These are phyloP conservation scores for Botryotinia narcissicola DNA, from an alignment of 2,329 filamentous ascomycete genomes.

Conservation along the genomic window DNA sequence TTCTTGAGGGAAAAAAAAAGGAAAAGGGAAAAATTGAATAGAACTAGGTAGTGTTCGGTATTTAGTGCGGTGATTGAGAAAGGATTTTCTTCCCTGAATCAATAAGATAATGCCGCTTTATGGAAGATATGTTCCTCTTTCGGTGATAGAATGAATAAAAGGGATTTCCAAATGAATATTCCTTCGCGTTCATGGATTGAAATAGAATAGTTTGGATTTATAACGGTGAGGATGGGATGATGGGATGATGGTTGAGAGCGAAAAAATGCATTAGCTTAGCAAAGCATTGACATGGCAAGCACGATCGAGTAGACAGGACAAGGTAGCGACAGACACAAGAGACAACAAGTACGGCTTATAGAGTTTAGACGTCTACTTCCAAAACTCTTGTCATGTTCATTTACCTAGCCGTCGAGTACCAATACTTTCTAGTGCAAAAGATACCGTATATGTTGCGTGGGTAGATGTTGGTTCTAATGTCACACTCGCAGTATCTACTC, in stretches of 20 bases:
- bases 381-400: background rate
- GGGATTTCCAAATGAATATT: background rate
- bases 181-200: slow-evolving; percentile 6
- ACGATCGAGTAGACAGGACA: background rate
- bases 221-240: slow-evolving; percentile 1
- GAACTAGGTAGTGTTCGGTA: slow-evolving; percentile 1
- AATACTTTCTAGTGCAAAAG: background rate
- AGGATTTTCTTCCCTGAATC: slow-evolving; percentile 14
- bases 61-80: slow-evolving; percentile 15
- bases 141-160: background rate
- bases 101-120: slow-evolving; percentile 7
- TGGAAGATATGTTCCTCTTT: background rate
- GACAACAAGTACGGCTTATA: background rate
- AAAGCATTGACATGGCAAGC: slow-evolving; percentile 5
- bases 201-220: slow-evolving; percentile 2
- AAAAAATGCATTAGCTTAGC: background rate
- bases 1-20: slow-evolving; percentile 11
- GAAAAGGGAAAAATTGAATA: slow-evolving; percentile 15
- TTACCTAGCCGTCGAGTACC: background rate
- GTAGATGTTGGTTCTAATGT: background rate
- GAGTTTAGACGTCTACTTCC: background rate
- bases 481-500: background rate
- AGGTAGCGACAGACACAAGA: background rate
- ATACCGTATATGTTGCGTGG: background rate
- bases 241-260: background rate